phyloP scores from a whole-genome alignment of 2,329 filamentous ascomycete genomes.

The Colletotrichum kahawae region DNA sequence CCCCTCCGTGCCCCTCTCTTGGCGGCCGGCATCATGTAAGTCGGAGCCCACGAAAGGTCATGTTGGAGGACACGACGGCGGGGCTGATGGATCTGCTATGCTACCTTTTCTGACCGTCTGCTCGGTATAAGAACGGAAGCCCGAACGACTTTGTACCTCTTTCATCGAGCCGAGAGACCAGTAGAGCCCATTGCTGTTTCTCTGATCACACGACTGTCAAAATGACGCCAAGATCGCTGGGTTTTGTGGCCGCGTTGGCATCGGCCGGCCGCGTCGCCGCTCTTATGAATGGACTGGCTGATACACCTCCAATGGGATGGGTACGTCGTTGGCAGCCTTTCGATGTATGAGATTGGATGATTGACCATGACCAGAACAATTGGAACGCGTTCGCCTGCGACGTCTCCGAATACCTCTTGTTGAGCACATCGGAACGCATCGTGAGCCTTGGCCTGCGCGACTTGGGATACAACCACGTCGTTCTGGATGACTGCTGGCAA shows the following conservation, averaged over 20 bases:
- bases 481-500: constrained; percentile 41
- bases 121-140: constrained; percentile 3
- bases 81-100: not conserved
- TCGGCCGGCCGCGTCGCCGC: constrained; percentile 15
- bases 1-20: constrained; percentile 19
- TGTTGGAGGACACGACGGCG: not conserved
- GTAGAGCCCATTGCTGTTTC: not conserved
- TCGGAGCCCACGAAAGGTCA: not conserved
- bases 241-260: constrained; percentile 1
- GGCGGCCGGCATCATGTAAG: constrained; percentile 1
- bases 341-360: not conserved
- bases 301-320: constrained; percentile 26
- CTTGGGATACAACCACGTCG: constrained; percentile 32
- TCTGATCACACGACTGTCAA: not conserved
- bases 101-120: not conserved
- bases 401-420: constrained; percentile 21
- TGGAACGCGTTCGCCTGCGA: constrained; percentile 20
- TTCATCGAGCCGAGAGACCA: not conserved
- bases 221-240: constrained; percentile 5
- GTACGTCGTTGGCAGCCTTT: not conserved
- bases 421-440: constrained; percentile 26
- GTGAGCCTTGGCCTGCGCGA: constrained; percentile 30
- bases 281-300: constrained; percentile 23
- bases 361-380: constrained; percentile 7
- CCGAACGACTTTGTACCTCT: not conserved